These are phyloP conservation scores for Sarocladium kiliense DNA, from an alignment of 2,329 filamentous ascomycete genomes.

Conservation along the genomic window DNA sequence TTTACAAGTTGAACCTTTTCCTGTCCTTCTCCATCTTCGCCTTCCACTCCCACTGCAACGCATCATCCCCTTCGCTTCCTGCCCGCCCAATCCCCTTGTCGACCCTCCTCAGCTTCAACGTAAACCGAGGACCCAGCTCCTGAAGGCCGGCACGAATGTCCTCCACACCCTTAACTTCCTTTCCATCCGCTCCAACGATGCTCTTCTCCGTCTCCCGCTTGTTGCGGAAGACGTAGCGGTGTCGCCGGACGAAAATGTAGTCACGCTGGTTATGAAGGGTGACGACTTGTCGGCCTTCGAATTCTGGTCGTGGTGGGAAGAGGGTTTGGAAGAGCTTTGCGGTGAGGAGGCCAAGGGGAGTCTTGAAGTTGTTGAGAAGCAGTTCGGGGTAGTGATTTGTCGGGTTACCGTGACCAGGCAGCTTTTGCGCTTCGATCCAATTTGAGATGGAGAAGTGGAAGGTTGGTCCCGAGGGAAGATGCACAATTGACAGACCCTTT, in stretches of 20 bases:
- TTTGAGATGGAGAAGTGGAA: conserved; percentile 90
- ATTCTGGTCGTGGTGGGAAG: conserved; percentile 70
- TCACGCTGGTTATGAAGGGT: conserved; percentile 94
- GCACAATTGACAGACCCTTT: conserved; percentile 75
- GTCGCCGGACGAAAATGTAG: conserved; percentile 87
- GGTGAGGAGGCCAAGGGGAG: conserved; percentile 81
- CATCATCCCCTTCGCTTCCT: conserved; percentile 63
- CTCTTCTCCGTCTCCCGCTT: conserved; percentile 83
- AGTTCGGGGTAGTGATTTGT: conserved; percentile 90
- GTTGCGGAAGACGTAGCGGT: conserved; percentile 90
- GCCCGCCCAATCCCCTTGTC: conserved; percentile 78
- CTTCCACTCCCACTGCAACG: conserved; percentile 95
- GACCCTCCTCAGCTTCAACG: conserved; percentile 79
- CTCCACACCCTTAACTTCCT: conserved; percentile 78
- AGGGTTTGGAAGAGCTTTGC: conserved; percentile 67
- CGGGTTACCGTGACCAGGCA: conserved; percentile 83
- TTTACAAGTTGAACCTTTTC: conserved; percentile 85
- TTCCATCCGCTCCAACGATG: conserved; percentile 75
- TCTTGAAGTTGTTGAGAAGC: conserved; percentile 91
- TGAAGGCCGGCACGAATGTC: conserved; percentile 82
- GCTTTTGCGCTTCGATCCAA: conserved; percentile 81
- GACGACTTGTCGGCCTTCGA: conserved; percentile 82
- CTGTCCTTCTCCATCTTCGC: conserved; percentile 89
- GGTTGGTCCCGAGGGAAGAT: conserved; percentile 79
- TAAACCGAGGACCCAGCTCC: conserved; percentile 74